phyloP scores from a whole-genome alignment of 1,284 basidiomycete species.

The Sporisorium iseilematis-ciliati region DNA sequence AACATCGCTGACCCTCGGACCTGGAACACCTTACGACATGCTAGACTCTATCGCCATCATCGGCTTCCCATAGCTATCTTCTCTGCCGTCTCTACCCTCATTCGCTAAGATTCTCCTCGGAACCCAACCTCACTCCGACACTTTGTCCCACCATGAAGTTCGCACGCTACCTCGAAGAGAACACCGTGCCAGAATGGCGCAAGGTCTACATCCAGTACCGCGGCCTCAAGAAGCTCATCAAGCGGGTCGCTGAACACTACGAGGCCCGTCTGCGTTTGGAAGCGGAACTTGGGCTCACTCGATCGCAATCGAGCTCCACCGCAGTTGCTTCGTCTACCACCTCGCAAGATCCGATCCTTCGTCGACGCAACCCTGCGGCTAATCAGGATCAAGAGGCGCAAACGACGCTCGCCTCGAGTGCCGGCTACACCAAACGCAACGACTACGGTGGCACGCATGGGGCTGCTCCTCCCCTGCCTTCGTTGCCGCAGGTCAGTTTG shows the following conservation, averaged over 20 bases:
- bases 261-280: slow-evolving; percentile 31
- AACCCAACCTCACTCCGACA: no score
- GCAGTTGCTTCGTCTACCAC: slow-evolving; percentile 4
- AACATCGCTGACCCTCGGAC: not conserved
- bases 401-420: slow-evolving; percentile 19
- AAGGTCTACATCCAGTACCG: slow-evolving; percentile 69
- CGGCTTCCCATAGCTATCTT: not conserved
- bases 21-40: not conserved
- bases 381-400: slow-evolving; percentile 10
- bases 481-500: slow-evolving; percentile 38
- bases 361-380: slow-evolving; percentile 10
- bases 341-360: slow-evolving; percentile 18
- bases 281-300: slow-evolving; percentile 16
- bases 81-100: not conserved
- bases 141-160: slow-evolving; percentile 46
- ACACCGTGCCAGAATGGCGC: slow-evolving; percentile 67
- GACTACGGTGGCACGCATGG: slow-evolving; percentile 34
- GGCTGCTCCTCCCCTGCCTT: slow-evolving; percentile 10
- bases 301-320: slow-evolving; percentile 28
- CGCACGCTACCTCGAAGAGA: slow-evolving; percentile 64
- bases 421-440: slow-evolving; percentile 26
- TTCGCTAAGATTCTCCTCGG: no score
- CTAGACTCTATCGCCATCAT: not conserved
- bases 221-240: slow-evolving; percentile 70
- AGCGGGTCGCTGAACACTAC: slow-evolving; percentile 61